These are phyloP conservation scores for Tetradesmus obliquus DNA, from an alignment of 139 green algal species.

Conservation along the genomic window DNA sequence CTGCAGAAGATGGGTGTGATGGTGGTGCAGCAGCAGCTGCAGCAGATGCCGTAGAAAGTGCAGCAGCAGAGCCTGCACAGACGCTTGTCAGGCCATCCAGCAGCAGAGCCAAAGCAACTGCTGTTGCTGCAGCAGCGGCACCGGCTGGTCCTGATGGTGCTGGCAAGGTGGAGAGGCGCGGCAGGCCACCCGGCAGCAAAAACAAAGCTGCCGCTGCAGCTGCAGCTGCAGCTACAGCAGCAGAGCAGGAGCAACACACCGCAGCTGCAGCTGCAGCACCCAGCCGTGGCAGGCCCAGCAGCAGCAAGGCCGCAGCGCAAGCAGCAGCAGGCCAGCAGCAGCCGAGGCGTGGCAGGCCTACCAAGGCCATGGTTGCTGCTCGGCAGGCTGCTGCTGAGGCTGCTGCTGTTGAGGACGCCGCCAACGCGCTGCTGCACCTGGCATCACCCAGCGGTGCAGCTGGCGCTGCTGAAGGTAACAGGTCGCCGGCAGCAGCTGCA, in stretches of 20 bases:
- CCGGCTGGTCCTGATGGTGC: background rate
- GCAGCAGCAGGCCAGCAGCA: background rate
- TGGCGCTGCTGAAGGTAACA: background rate
- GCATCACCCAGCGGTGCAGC: background rate
- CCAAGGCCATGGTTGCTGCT: background rate
- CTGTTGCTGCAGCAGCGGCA: constrained; percentile 15
- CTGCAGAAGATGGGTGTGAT: background rate
- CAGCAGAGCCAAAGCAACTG: background rate
- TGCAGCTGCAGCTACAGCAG: background rate
- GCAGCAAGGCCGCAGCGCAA: background rate
- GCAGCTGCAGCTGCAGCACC: background rate
- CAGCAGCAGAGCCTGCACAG: background rate
- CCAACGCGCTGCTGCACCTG: background rate
- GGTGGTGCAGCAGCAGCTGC: background rate
- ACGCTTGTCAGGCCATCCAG: background rate
- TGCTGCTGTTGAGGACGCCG: background rate
- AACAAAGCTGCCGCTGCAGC: background rate
- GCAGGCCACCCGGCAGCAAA: background rate
- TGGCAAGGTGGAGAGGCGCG: background rate
- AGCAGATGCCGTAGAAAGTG: background rate
- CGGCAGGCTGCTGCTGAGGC: background rate
- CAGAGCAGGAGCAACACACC: background rate
- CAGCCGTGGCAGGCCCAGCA: background rate
- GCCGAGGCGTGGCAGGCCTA: background rate
- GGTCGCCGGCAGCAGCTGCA: background rate